These are phyloP conservation scores for Chytriomyces confervae DNA, from an alignment of 192 early-diverging fungal genomes.

Conservation along the genomic window DNA sequence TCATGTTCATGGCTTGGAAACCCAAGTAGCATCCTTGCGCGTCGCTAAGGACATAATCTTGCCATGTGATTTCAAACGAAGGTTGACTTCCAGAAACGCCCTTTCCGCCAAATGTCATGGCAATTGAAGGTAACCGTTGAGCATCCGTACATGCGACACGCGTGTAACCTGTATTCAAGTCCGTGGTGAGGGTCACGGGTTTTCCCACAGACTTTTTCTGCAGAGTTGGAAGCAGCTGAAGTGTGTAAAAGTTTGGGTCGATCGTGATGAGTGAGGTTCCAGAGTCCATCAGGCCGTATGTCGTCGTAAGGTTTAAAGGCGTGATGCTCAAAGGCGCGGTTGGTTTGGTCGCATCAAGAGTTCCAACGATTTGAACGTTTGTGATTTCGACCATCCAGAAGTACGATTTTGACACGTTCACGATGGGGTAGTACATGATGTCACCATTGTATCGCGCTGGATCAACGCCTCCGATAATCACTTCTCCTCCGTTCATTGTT, in stretches of 20 bases:
- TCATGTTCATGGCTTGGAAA: not conserved
- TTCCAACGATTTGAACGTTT: not conserved
- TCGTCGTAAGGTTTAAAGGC: not conserved
- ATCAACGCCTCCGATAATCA: constrained; percentile 11
- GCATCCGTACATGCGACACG: not conserved
- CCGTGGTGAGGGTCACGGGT: not conserved
- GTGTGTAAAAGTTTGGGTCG: constrained; percentile 8
- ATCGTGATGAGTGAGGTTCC: constrained; percentile 19
- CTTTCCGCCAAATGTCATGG: not conserved
- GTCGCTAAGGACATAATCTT: constrained; percentile 9
- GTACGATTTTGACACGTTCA: not conserved
- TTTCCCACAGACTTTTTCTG: not conserved
- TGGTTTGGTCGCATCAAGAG: not conserved
- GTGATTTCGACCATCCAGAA: constrained; percentile 1
- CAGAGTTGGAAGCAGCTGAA: constrained; percentile 12
- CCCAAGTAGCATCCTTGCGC: constrained; percentile 11
- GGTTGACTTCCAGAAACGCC: not conserved
- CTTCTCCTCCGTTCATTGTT: not conserved
- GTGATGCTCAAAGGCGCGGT: not conserved
- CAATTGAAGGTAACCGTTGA: not conserved
- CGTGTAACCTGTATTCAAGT: not conserved
- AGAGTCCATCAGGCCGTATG: constrained; percentile 18
- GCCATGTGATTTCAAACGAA: constrained; percentile 14
- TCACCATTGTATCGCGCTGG: not conserved
- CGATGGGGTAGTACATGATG: not conserved